These are phyloP conservation scores for Suillus luteus DNA, from an alignment of 768 basidiomycete species.

Conservation along the genomic window DNA sequence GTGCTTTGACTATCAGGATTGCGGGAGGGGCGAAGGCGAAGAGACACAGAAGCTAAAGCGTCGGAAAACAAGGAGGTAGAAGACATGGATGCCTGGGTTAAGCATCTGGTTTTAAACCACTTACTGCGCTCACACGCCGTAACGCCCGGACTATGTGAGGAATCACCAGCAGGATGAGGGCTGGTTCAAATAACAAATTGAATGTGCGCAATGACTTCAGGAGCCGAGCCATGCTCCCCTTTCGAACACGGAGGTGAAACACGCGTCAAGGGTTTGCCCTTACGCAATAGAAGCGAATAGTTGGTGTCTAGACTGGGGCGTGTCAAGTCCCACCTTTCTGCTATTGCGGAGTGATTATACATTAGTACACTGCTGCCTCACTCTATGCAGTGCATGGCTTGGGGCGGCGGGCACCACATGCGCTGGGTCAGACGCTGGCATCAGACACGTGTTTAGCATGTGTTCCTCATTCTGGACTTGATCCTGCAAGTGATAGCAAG, in stretches of 20 bases:
- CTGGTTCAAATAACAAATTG: conserved; percentile 30
- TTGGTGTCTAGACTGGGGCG: conserved; percentile 11
- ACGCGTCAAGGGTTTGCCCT: conserved; percentile 30
- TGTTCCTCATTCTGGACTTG: conserved; percentile 15
- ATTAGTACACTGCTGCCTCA: conserved; percentile 19
- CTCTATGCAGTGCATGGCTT: conserved; percentile 15
- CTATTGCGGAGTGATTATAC: conserved; percentile 19
- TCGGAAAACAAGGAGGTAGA: conserved; percentile 41
- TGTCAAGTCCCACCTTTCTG: conserved; percentile 13
- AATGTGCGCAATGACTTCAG: conserved; percentile 24
- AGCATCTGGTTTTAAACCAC: conserved; percentile 41
- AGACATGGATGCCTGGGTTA: conserved; percentile 35
- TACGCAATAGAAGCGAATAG: conserved; percentile 21
- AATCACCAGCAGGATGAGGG: conserved; percentile 35
- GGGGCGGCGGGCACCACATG: conserved; percentile 9
- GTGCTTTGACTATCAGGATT: conserved; percentile 32
- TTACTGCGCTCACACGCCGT: conserved; percentile 47
- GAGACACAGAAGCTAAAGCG: conserved; percentile 35
- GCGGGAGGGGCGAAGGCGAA: conserved; percentile 36
- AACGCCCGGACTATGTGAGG: conserved; percentile 28
- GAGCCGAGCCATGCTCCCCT: conserved; percentile 30
- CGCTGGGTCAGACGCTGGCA: not conserved
- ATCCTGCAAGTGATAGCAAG: conserved; percentile 26
- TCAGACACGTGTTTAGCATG: conserved; percentile 31
- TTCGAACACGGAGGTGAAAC: conserved; percentile 27